Base-by-base conservation (phyloP, 2,329 filamentous ascomycete genomes). In the Alternaria atra region DNA sequence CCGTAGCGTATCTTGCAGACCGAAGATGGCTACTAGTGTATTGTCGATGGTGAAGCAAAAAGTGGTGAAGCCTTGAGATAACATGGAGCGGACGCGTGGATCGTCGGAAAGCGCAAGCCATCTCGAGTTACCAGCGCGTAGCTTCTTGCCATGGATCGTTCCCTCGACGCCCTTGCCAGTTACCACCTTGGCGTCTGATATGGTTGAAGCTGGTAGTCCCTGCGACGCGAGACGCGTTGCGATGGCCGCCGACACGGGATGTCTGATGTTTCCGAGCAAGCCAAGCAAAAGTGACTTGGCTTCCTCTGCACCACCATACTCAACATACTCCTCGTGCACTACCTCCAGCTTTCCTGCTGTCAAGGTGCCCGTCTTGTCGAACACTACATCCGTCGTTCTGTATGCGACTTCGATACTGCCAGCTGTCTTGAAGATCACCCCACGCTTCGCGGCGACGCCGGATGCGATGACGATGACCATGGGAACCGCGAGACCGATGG, bases 281-380 rank as follows among this genome's bases (percentile, higher is more conserved):
- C 77, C 80, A 3, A 81, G 70, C 17, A 81, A 53, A 23, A 73
- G 48, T 12, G 59, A 50, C 32, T 61, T 65, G 3, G 48, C 58
- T 0, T 20, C 12, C n/a, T 39, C 25, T 6, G 50, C 9, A 60
- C 60, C 10, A 58, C 61, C 32, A 17, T 43, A 15, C 8, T 50
- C 34, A n/a, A 75, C 42, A 52, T 73, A 72, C 29, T 69, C 61
- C 61, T 77, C 69, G 4, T 58, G 58, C 5, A 74, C 69, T 4
- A 84, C 80, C 0, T 65, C 58, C 1, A 86, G 75, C 37, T 84
- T 82, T 0, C 89, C 90, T 37, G 81, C 71, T 0, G 91, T 94
- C 17, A 94, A 73, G 0, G 91, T 94, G 0, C 91, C 91, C 0
- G 91, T 94, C 77, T 94, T 94, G 80, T 94, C 91, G 67, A 94